Percentiles rank a stretch among this genome's conserved stretches.
Conservation (phyloP, 1,284 basidiomycete genomes). For the Meira nashicola region DNA sequence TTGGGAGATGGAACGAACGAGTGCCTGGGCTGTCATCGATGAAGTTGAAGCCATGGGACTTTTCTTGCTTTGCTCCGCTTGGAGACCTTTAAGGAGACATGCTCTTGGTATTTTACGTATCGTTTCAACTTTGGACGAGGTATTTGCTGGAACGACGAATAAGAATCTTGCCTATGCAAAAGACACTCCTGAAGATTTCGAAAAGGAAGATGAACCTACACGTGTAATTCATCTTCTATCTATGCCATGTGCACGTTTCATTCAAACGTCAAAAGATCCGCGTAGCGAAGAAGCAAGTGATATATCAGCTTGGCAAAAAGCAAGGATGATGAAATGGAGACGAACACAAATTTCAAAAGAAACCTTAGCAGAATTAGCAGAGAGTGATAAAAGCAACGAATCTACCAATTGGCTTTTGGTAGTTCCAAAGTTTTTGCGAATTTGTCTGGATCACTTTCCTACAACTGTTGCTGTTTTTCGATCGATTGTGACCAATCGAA, state of each 20-base stretch:
- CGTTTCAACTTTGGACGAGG: constrained; percentile 46
- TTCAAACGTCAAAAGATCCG: not conserved
- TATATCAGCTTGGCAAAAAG: constrained; percentile 30
- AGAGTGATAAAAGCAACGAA: constrained; percentile 55
- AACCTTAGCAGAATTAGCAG: constrained; percentile 47
- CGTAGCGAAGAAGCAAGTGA: constrained; percentile 23
- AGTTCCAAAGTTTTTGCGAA: constrained; percentile 53
- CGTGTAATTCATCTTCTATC: constrained; percentile 42
- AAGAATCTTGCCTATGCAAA: not conserved
- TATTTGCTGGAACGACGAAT: constrained; percentile 15
- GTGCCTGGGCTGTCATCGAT: constrained; percentile 51
- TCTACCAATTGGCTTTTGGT: constrained; percentile 55
- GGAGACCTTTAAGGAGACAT: constrained; percentile 61
- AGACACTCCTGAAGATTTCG: constrained; percentile 5
- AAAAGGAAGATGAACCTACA: constrained; percentile 35
- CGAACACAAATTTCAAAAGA: constrained; percentile 13
- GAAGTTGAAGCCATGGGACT: constrained; percentile 69
- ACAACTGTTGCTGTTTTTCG: constrained; percentile 53
- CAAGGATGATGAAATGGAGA: constrained; percentile 15
- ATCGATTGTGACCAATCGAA: constrained; percentile 50
- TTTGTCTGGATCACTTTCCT: constrained; percentile 52
- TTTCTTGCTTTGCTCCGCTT: constrained; percentile 67
- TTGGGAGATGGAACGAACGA: constrained; percentile 41
- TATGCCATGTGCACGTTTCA: constrained; percentile 28
- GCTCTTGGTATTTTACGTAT: constrained; percentile 36